Percentiles rank a stretch among this genome's conserved stretches.
Conservation (phyloP, 192 early-diverging fungal species). For the Chytriomyces hyalinus region DNA sequence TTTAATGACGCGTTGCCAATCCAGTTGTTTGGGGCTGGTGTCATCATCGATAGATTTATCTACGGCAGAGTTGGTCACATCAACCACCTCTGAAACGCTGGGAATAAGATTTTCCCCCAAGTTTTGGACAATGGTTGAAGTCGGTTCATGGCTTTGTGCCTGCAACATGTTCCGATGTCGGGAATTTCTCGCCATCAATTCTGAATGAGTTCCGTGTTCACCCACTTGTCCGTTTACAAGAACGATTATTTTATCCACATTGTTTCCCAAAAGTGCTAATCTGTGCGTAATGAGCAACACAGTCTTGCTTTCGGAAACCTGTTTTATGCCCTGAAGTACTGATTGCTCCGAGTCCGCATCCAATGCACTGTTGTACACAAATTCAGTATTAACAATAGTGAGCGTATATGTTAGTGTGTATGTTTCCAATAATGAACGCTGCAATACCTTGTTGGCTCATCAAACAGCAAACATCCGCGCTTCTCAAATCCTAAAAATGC, state of each 20-base stretch:
- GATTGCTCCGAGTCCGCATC: slow-evolving; percentile 8
- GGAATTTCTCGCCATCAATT: background rate
- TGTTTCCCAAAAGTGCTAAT: background rate
- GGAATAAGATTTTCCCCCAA: no score
- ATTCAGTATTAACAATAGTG: background rate
- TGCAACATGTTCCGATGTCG: background rate
- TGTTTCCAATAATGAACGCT: background rate
- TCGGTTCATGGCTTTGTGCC: no score
- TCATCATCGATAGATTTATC: no score
- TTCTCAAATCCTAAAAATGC: background rate
- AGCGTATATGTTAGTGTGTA: background rate
- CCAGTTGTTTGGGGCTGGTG: background rate
- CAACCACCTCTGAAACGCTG: no score
- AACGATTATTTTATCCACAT: background rate
- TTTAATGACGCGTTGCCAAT: background rate
- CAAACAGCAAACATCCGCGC: background rate
- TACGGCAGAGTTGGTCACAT: no score
- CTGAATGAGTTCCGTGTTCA: background rate
- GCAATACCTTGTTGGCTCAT: slow-evolving; percentile 18
- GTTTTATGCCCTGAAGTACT: background rate
- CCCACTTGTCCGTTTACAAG: slow-evolving; percentile 1
- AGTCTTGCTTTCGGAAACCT: background rate
- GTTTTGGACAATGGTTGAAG: no score
- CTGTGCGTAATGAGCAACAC: slow-evolving; percentile 15
- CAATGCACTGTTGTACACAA: background rate